Evolutionary conservation across 2,329 filamentous ascomycete species (phyloP).

Genomic region (Phoma sp.): DNA sequence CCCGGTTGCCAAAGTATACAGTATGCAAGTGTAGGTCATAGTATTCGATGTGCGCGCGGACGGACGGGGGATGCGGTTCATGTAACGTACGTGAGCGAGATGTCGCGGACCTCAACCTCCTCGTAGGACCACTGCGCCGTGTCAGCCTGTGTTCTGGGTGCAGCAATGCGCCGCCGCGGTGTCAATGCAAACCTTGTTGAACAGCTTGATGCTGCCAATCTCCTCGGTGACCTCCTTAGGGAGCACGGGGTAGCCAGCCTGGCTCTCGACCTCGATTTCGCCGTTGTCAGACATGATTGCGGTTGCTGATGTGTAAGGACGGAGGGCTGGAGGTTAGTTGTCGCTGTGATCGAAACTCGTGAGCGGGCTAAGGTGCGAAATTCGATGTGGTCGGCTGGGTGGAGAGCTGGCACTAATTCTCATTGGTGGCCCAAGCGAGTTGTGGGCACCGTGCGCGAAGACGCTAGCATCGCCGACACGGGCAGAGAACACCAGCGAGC

Average conservation of each 20-base stretch:
- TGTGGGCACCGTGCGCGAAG: not conserved
- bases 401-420: not conserved
- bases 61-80: slow-evolving; percentile 14
- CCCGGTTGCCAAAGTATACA: slow-evolving; percentile 24
- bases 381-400: slow-evolving; percentile 10
- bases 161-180: slow-evolving; percentile 17
- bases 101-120: slow-evolving; percentile 99
- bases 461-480: not conserved
- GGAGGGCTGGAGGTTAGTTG: slow-evolving; percentile 37
- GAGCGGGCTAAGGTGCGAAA: slow-evolving; percentile 11
- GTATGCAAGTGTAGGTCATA: slow-evolving; percentile 6
- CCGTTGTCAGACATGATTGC: slow-evolving; percentile 82
- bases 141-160: slow-evolving; percentile 21
- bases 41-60: slow-evolving; percentile 21
- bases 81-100: slow-evolving; percentile 92
- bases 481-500: not conserved
- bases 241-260: slow-evolving; percentile 78
- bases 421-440: slow-evolving; percentile 26
- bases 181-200: slow-evolving; percentile 72
- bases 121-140: slow-evolving; percentile 79
- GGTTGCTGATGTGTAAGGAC: slow-evolving; percentile 35
- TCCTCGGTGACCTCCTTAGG: slow-evolving; percentile 92
- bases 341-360: slow-evolving; percentile 3
- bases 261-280: slow-evolving; percentile 90
- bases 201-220: slow-evolving; percentile 92